Evolutionary conservation across 1,139 yeast species (phyloP).

Genomic region (Nakaseomyces nivariensis): DNA sequence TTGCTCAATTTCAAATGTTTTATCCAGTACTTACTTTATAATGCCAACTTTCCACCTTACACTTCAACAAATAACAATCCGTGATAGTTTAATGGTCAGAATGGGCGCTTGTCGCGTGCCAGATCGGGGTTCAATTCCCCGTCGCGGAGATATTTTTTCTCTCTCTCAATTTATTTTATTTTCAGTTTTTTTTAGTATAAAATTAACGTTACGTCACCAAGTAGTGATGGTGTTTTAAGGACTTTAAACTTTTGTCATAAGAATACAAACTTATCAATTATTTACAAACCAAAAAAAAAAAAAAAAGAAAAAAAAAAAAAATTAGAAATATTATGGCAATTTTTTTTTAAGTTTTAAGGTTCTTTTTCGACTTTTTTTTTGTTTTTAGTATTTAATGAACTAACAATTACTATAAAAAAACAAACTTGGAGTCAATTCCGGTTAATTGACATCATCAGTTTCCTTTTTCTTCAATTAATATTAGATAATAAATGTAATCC

Average conservation of each 20-base stretch:
- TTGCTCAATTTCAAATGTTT: too few species aligned
- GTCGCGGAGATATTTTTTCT: conserved; percentile 27
- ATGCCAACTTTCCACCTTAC: too few species aligned
- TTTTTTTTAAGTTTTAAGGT: too few species aligned
- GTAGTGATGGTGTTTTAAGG: too few species aligned
- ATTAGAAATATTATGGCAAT: neutral
- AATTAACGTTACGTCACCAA: too few species aligned
- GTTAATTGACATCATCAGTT: neutral
- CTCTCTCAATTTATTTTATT: neutral
- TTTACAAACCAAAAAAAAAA: neutral
- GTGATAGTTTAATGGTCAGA: conserved; percentile 32
- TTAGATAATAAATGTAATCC: too few species aligned
- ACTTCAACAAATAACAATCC: neutral
- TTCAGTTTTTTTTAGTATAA: too few species aligned
- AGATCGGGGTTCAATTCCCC: conserved; percentile 34
- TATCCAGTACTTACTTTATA: too few species aligned
- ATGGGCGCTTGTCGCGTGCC: conserved; percentile 34
- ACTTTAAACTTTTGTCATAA: too few species aligned
- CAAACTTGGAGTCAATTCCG: neutral
- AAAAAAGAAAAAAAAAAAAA: neutral
- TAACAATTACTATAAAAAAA: neutral
- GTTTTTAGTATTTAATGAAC: neutral
- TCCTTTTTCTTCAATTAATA: neutral
- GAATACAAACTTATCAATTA: neutral
- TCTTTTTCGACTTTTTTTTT: too few species aligned